phyloP scores from a whole-genome alignment of 257 asterid species.

The Scutellaria galericulata region DNA sequence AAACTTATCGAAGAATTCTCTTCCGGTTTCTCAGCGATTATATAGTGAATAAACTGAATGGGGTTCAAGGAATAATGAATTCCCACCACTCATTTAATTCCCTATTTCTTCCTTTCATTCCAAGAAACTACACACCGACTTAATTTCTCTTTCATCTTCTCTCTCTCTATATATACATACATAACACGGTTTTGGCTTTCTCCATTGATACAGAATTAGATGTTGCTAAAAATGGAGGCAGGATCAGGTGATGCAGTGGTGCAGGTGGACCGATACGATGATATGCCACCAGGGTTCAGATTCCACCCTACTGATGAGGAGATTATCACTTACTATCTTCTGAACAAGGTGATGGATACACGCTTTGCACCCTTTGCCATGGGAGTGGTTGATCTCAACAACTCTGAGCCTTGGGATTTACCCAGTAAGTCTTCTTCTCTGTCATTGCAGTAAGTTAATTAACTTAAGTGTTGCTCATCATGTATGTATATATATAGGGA shows the following conservation, averaged over 20 bases:
- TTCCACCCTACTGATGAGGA: conserved; percentile 79
- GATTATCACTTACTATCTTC: conserved; percentile 61
- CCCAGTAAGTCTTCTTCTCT: conserved; percentile 51
- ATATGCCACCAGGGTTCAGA: conserved; percentile 73
- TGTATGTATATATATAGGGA: neutral
- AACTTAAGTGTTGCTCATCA: neutral
- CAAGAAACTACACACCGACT: conserved; percentile 30
- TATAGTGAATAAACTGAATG: conserved; percentile 13
- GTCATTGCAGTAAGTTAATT: neutral
- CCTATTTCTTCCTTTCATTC: conserved; percentile 37
- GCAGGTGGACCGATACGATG: neutral
- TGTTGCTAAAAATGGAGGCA: conserved; percentile 27
- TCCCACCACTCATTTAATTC: conserved; percentile 31
- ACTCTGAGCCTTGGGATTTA: conserved; percentile 85
- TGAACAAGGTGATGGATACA: conserved; percentile 50
- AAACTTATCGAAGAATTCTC: conserved; percentile 32
- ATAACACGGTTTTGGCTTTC: too few relatives aligned
- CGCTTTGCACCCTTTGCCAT: conserved; percentile 55
- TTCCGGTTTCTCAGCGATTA: neutral
- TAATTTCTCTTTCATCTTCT: neutral
- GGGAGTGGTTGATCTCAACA: conserved; percentile 70
- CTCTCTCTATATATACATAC: neutral
- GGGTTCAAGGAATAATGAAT: neutral
- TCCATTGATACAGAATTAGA: too few relatives aligned
- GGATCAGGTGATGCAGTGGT: neutral